Base-by-base conservation (phyloP, 1,284 basidiomycete species). In the Pseudozyma hubeiensis region DNA sequence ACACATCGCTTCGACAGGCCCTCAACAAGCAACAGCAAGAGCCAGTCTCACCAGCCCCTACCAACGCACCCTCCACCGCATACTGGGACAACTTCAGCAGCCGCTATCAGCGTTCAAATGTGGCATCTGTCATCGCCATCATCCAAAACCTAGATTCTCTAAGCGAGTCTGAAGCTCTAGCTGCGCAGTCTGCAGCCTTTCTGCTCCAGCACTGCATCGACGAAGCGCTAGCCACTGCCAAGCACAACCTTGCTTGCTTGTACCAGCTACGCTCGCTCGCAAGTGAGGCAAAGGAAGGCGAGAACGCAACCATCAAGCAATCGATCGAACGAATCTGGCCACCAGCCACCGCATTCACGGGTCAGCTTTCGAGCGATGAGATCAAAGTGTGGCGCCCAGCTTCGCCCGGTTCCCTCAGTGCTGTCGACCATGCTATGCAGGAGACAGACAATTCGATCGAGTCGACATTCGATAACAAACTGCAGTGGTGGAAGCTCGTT, bases 401-500 rank as follows among this genome's bases (percentile, higher is more conserved):
- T 7, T 43, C 53, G 2, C 52, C 72, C 7, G 63, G 64, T 9
- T 65, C 64, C 31, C 33, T 5, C 17, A 70, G 68, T 16, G 67
- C 67, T 2, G 68, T 67, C 11, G 63, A 62, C 24, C 54, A 64
- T 34, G 60, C 64, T 9, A 58, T 65, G 53, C 55, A 58, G 34
- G 24, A 64, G 53, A 64, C 75, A 7, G 61, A 53, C 40, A 48
- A 62, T 3, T 24, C 56, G 50, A 59, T 81, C 49, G 77, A 79
- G 35, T 43, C 51, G 5, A 75, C 79, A 5, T 69, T 82, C 14
- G 61, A 67, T 16, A 31, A 33, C 9, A 65, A 70, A 17, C 59
- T 82, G 59, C 69, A 80, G 43, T 82, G 80, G 80, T 82, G 80
- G 79, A 76, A 75, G 55, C 55, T 82, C 13, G 43, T 71, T 7